Evolutionary conservation across 768 basidiomycete genomes (phyloP).

Genomic region (Trametes gibbosa): DNA sequence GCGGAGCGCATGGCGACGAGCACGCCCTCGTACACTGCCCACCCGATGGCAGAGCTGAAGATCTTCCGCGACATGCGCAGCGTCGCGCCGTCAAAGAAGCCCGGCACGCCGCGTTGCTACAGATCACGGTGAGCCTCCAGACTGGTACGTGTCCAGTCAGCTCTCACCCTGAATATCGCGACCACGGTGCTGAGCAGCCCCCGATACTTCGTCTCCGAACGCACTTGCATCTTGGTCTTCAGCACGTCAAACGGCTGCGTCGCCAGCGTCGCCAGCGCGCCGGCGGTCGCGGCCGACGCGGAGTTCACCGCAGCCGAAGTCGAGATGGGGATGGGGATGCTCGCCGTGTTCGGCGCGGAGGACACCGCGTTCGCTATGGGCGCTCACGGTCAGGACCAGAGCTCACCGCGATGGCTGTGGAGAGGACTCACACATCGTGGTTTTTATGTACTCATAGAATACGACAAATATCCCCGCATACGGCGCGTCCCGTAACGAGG

Average conservation of each 20-base stretch:
- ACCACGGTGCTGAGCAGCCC: conserved; percentile 61
- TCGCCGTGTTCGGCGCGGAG: conserved; percentile 10
- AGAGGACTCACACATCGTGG: conserved; percentile 51
- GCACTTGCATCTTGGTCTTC: conserved; percentile 95
- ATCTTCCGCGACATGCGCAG: conserved; percentile 85
- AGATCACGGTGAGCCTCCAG: background rate
- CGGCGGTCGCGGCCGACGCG: conserved; percentile 73
- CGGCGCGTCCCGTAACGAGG: conserved; percentile 90
- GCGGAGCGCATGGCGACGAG: conserved; percentile 49
- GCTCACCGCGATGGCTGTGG: background rate
- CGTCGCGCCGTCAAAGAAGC: conserved; percentile 86
- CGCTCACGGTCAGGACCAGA: background rate
- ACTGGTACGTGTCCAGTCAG: background rate
- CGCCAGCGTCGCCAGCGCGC: conserved; percentile 76
- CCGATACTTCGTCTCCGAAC: conserved; percentile 72
- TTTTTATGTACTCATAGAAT: conserved; percentile 85
- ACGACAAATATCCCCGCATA: conserved; percentile 90
- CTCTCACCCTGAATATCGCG: conserved; percentile 66
- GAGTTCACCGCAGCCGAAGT: conserved; percentile 56
- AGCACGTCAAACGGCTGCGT: conserved; percentile 95
- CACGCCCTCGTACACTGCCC: conserved; percentile 86
- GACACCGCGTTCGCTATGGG: conserved; percentile 1
- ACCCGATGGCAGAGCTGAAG: conserved; percentile 84
- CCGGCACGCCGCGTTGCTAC: conserved; percentile 75
- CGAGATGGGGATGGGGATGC: conserved; percentile 36